Base-by-base conservation (phyloP, 2,329 filamentous ascomycete species). In the Verticillium nubilum region DNA sequence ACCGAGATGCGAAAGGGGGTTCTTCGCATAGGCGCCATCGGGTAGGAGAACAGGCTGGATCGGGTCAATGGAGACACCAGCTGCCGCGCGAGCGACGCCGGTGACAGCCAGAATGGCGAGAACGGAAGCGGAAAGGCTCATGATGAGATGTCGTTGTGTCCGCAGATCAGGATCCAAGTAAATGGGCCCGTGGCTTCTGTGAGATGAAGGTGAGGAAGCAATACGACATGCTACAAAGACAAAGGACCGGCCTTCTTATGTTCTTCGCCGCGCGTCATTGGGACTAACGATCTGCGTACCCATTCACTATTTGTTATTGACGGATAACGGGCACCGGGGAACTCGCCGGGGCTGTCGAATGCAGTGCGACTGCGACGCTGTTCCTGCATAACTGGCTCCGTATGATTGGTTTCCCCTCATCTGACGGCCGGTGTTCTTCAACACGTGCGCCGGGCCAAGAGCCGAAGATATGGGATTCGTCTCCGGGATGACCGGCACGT, bases 1-100 rank as follows among this genome's bases (percentile, higher is more conserved):
- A 23, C 81, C 82, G 15, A 82, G 64, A 69, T 78, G 80, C 50
- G 76, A 67, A 57, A 83, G 69, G 9, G 80, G 79, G 60, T 78
- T 74, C 9, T 67, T 68, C 1, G 74, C 75, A 26, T 59, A 60
- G 2, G 63, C 56, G 3, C 66, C 65, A n/a, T 67, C 62, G 0
- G 68, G 68, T 3, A 68, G 62, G 1, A 67, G 61, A 19, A 72
- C 64, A 42, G 68, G 62, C 52, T 68, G 68, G 12, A 66, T 59
- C 5, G 69, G 69, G n/a, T 68, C 66, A 28, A 67, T 65, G 59
- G 59, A 68, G 33, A 58, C 61, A 17, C 64, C 68, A 47, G 62
- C 60, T 54, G 61, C 47, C 15, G 63, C 65, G 33, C 56, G 52
- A 47, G 58, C 62, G 23, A 57, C 42, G 35, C 61, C 60, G 42